These are phyloP conservation scores for Geopyxis carbonaria DNA, from an alignment of 495 filamentous ascomycete genomes.

Conservation along the genomic window DNA sequence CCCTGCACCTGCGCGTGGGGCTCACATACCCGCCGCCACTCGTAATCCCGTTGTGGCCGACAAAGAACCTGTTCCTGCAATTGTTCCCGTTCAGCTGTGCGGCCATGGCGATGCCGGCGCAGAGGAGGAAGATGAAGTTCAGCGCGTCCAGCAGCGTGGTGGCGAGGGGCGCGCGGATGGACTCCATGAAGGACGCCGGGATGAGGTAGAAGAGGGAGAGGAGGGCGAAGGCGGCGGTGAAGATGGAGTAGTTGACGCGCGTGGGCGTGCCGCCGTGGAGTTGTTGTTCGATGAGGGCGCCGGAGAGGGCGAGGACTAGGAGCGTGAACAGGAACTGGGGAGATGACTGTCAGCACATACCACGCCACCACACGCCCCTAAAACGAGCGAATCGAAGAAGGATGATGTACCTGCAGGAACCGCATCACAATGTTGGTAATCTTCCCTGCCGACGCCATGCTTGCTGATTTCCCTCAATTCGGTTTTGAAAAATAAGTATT, in stretches of 20 bases:
- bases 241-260: constrained; percentile 23
- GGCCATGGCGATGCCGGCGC: constrained; percentile 20
- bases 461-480: no score
- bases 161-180: constrained; percentile 9
- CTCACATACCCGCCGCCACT: constrained; percentile 17
- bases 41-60: constrained; percentile 16
- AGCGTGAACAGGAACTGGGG: constrained; percentile 12
- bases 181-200: constrained; percentile 11
- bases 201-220: constrained; percentile 17
- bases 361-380: no score
- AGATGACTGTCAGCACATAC: no score
- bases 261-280: constrained; percentile 18
- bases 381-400: no score
- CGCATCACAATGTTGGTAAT: no score
- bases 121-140: constrained; percentile 18
- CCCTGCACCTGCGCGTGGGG: constrained; percentile 11
- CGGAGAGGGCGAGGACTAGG: constrained; percentile 16
- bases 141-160: constrained; percentile 12
- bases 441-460: no score
- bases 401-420: no score
- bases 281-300: constrained; percentile 20
- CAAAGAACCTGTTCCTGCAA: constrained; percentile 9
- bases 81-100: constrained; percentile 12
- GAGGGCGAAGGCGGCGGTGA: constrained; percentile 10
- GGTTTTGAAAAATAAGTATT: no score